These are phyloP conservation scores for Backusella circina DNA, from an alignment of 192 early-diverging fungal species.

Conservation along the genomic window DNA sequence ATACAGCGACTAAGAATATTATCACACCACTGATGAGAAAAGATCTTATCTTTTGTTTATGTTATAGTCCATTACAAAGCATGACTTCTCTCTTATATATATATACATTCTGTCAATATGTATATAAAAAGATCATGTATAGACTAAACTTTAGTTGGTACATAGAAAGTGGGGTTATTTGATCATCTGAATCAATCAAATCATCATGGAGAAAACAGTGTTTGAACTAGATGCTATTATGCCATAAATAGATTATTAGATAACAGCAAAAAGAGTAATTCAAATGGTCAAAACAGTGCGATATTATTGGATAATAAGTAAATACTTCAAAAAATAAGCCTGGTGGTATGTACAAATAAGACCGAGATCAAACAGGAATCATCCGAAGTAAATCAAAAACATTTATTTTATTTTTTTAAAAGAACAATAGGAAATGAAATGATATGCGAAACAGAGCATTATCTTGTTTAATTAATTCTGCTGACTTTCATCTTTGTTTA, in stretches of 20 bases:
- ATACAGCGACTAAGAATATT: background rate
- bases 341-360: background rate
- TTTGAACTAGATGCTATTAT: background rate
- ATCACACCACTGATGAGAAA: background rate
- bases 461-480: background rate
- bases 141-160: background rate
- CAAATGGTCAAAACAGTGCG: background rate
- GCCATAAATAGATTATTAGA: background rate
- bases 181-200: background rate
- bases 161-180: background rate
- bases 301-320: background rate
- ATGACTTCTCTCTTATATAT: background rate
- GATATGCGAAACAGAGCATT: background rate
- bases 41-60: slow-evolving; percentile 3
- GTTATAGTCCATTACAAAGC: background rate
- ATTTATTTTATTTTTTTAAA: background rate
- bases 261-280: background rate
- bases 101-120: background rate
- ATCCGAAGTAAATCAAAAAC: background rate
- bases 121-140: background rate
- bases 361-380: background rate
- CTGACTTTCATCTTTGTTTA: background rate
- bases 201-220: background rate
- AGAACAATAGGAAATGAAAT: background rate
- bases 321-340: background rate